Percentiles rank a stretch among this genome's conserved stretches.
Conservation (phyloP, 2,329 filamentous ascomycete species). For the Fusarium albidum region DNA sequence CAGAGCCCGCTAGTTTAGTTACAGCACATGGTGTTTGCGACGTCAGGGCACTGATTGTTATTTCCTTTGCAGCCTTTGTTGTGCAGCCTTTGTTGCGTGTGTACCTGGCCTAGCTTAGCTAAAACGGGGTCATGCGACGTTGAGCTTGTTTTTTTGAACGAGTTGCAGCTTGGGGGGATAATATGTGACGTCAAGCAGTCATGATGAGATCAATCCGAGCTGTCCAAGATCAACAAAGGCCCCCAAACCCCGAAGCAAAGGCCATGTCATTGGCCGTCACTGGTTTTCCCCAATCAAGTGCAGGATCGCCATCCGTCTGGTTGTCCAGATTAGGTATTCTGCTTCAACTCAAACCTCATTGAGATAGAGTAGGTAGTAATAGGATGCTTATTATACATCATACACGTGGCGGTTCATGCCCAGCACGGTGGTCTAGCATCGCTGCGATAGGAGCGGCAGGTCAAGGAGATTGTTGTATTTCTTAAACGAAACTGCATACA, state of each 20-base stretch:
- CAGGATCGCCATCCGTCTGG: slow-evolving; percentile 13
- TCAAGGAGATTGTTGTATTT: too few species aligned
- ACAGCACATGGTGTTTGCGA: slow-evolving; percentile 28
- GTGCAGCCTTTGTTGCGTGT: too few species aligned
- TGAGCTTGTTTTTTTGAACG: background rate
- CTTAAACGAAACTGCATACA: too few species aligned
- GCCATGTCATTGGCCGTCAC: slow-evolving; percentile 14
- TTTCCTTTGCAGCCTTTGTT: too few species aligned
- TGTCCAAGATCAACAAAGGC: background rate
- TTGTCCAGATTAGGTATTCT: slow-evolving; percentile 32
- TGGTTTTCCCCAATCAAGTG: slow-evolving; percentile 7
- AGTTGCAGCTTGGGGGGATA: background rate
- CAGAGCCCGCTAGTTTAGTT: slow-evolving; percentile 18
- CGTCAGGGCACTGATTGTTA: slow-evolving; percentile 21
- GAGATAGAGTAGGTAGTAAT: slow-evolving; percentile 42
- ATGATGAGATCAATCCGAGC: slow-evolving; percentile 32
- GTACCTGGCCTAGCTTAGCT: too few species aligned
- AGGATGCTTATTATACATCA: slow-evolving; percentile 33
- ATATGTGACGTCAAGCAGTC: slow-evolving; percentile 32
- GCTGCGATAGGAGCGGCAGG: too few species aligned
- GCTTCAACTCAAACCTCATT: slow-evolving; percentile 35
- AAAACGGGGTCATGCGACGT: background rate
- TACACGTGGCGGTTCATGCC: slow-evolving; percentile 29
- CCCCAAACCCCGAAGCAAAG: background rate
- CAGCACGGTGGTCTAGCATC: too few species aligned